Conservation (phyloP, 2,329 filamentous ascomycete genomes). For the Leptographium wingfieldii region DNA sequence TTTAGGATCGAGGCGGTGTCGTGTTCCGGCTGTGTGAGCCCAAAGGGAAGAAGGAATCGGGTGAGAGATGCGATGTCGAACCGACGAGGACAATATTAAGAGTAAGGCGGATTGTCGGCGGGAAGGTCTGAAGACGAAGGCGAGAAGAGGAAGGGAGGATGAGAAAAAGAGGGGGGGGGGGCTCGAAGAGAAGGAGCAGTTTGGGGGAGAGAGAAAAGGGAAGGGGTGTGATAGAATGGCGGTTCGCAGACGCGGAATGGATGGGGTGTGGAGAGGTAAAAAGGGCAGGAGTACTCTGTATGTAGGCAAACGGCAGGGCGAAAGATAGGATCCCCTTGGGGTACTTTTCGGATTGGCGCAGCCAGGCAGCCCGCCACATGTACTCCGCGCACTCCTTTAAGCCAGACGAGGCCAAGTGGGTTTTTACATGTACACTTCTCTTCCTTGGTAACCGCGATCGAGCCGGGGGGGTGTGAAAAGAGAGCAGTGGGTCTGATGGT, state of each 20-base stretch:
- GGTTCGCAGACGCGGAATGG: constrained; percentile 8
- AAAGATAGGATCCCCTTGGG: constrained; percentile 3
- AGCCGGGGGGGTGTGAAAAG: background rate
- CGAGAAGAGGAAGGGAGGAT: constrained; percentile 1
- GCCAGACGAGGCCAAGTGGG: background rate
- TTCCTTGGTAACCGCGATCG: constrained; percentile 1
- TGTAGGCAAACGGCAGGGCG: background rate
- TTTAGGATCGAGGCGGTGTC: background rate
- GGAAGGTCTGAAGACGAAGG: background rate
- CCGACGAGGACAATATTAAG: background rate
- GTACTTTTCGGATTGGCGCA: constrained; percentile 8
- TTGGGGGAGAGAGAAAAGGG: constrained; percentile 2
- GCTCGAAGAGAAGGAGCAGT: background rate
- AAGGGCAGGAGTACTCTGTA: background rate
- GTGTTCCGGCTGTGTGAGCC: background rate
- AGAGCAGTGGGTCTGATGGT: background rate
- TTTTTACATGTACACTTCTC: background rate
- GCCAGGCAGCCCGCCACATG: constrained; percentile 1
- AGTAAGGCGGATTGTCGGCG: background rate
- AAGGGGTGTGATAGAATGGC: background rate
- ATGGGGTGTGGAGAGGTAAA: constrained; percentile 1
- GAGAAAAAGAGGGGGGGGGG: constrained; percentile 1
- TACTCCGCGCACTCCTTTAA: background rate
- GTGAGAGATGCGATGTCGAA: background rate
- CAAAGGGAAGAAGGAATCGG: background rate